Conservation (phyloP, 768 basidiomycete genomes). For the Lepiota subincarnata region DNA sequence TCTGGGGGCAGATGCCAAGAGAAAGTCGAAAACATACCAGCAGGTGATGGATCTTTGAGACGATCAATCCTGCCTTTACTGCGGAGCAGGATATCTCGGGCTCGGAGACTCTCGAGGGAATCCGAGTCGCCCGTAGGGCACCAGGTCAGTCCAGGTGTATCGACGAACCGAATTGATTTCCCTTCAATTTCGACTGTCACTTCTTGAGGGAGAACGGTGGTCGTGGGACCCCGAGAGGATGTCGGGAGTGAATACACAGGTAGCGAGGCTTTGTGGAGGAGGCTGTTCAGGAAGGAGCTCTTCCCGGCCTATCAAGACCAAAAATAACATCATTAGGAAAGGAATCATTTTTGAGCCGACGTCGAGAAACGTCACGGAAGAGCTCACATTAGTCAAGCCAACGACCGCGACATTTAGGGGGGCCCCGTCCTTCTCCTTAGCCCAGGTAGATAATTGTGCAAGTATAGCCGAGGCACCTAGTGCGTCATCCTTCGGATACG, state of each 20-base stretch:
- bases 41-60: constrained; percentile 72
- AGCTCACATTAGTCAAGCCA: constrained; percentile 76
- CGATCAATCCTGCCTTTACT: constrained; percentile 80
- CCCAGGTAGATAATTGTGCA: constrained; percentile 42
- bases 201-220: constrained; percentile 66
- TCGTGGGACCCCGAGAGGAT: constrained; percentile 61
- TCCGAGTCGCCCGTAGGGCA: constrained; percentile 40
- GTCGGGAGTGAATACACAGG: constrained; percentile 55
- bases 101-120: constrained; percentile 33
- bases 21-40: constrained; percentile 44
- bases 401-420: constrained; percentile 72
- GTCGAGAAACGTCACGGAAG: not conserved
- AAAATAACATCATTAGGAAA: not conserved
- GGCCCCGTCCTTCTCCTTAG: constrained; percentile 40
- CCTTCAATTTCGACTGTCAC: constrained; percentile 46
- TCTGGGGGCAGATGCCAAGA: constrained; percentile 3
- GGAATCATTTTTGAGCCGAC: not conserved
- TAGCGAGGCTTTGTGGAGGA: constrained; percentile 48
- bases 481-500: constrained; percentile 47
- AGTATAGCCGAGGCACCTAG: constrained; percentile 55
- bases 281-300: constrained; percentile 79
- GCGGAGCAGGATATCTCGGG: constrained; percentile 74
- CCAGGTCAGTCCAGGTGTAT: constrained; percentile 74
- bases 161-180: constrained; percentile 62
- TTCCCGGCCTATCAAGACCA: constrained; percentile 61